phyloP scores from a whole-genome alignment of 108 stramenopile genomes.

The Seminavis robusta region DNA sequence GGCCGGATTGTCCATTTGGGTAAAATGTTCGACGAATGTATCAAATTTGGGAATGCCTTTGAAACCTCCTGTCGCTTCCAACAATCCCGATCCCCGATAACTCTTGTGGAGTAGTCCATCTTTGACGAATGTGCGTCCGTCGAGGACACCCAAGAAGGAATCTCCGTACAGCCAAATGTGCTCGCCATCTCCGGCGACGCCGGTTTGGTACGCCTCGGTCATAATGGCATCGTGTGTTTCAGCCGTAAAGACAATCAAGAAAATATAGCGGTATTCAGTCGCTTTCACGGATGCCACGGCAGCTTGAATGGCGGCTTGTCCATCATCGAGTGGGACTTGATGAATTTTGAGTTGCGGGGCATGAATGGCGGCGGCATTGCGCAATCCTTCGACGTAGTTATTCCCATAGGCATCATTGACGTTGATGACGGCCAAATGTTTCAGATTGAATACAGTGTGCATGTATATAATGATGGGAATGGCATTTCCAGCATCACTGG shows the following conservation, averaged over 20 bases:
- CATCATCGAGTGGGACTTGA: background rate
- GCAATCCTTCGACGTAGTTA: slow-evolving; percentile 36
- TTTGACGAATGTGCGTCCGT: slow-evolving; percentile 19
- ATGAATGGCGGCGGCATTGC: slow-evolving; percentile 10
- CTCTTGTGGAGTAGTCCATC: slow-evolving; percentile 27
- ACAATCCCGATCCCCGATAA: slow-evolving; percentile 25
- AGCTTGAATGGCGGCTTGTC: background rate
- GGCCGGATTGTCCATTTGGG: slow-evolving; percentile 9
- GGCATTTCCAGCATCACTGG: slow-evolving; percentile 28
- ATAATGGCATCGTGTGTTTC: slow-evolving; percentile 21
- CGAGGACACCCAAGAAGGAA: slow-evolving; percentile 10
- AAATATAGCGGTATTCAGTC: slow-evolving; percentile 15
- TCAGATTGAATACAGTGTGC: slow-evolving; percentile 8
- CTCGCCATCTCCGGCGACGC: slow-evolving; percentile 42
- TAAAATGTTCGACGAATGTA: background rate
- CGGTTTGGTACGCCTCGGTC: slow-evolving; percentile 27
- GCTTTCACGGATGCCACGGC: slow-evolving; percentile 1
- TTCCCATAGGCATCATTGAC: slow-evolving; percentile 56
- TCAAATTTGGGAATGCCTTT: slow-evolving; percentile 5
- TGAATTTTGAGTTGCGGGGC: slow-evolving; percentile 38
- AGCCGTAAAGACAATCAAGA: slow-evolving; percentile 10
- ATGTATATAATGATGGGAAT: slow-evolving; percentile 24
- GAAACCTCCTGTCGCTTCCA: slow-evolving; percentile 10
- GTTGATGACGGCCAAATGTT: slow-evolving; percentile 35
- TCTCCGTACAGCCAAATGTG: slow-evolving; percentile 52